Evolutionary conservation across 2,329 filamentous ascomycete species (phyloP), one percentile per base, ranked within the genome.

Genomic region (Trichoderma sp.): DNA sequence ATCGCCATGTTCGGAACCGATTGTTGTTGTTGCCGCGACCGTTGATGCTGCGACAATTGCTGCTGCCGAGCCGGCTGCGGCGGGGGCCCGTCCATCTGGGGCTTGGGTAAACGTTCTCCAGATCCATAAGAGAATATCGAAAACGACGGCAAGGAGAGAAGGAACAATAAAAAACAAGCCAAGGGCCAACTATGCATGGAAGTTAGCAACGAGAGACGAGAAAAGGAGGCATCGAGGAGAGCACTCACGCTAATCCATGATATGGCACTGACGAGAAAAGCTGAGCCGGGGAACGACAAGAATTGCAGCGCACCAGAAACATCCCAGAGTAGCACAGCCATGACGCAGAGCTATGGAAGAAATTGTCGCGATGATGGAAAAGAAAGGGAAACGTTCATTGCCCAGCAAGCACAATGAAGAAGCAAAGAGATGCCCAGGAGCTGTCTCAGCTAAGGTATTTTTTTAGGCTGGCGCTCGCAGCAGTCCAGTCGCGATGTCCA

Each of bases 111-210:
- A 76, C 11, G 84, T 80, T 74, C 87, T 83, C 83, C 85, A 88
- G 53, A 86, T 73, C 86, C 87, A 89, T 34, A 89, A 80, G 30
- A 79, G 77, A 63, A 89, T 76, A 76, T 89, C 87, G 74, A 87
- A 83, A 34, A 82, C 73, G 71, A 89, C 81, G 34, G 88, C 78
- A n/a, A 82, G 77, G 34, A 83, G 71, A 34, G 87, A 77, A 2
- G 87, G 87, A 0, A 85, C 72, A 55, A 84, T 80, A 57, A 87
- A 82, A 11, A 84, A 78, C 0, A 87, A 77, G 43, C 85, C 84
- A 26, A 87, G 78, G 3, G 79, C 79, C 66, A 84, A 79, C 84
- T 86, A 68, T 71, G 72, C 70, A 26, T 53, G 36, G 39, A 23
- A 66, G 59, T 73, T 59, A 70, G 58, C 43, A 30, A 68, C 50